Evolutionary conservation across 2,329 filamentous ascomycete genomes (phyloP), one percentile per base, ranked within the genome.

Genomic region (Colletotrichum orbiculare): DNA sequence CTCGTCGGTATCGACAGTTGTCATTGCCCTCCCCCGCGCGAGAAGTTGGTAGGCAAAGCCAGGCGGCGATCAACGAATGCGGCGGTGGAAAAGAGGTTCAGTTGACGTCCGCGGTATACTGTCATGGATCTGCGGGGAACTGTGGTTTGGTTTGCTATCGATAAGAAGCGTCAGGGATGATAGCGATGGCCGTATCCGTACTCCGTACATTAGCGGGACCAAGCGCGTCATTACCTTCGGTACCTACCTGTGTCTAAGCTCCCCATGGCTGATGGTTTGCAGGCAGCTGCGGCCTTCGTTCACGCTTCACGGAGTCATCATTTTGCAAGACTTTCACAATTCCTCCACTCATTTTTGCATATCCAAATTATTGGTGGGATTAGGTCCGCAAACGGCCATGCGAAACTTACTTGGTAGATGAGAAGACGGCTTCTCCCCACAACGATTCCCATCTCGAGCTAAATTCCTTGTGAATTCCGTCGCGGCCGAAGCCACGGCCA

Each of bases 181-280:
- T 56, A 34, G 43, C 43, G 17, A 54, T 65, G 56, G 50, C 48
- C 42, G 53, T 25, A 25, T 25, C 25, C 25, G 25, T 25, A 25
- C 25, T 25, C 25, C 25, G 25, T 25, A 25, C 4, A 25, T 25
- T 25, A 25, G 25, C 25, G 25, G 25, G 25, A 25, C 25, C 43
- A 62, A 60, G 54, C 53, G 65, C 65, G 65, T 67, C 62, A 65
- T 66, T 53, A 64, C 60, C 49, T 25, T 67, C 62, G 60, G 64
- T 53, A 64, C 60, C 49, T 25, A 25, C 25, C 25, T 25, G 25
- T 3, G 25, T 25, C 25, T 25, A 12, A 61, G 50, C 54, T 49
- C 41, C 34, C 39, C 39, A 41, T 42, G 61, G 53, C 42, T 50
- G 50, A 52, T 53, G 58, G 56, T 39, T 38, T 50, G 39, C 43